Evolutionary conservation across 2,329 filamentous ascomycete species (phyloP).

Genomic region (Fusarium sp.): DNA sequence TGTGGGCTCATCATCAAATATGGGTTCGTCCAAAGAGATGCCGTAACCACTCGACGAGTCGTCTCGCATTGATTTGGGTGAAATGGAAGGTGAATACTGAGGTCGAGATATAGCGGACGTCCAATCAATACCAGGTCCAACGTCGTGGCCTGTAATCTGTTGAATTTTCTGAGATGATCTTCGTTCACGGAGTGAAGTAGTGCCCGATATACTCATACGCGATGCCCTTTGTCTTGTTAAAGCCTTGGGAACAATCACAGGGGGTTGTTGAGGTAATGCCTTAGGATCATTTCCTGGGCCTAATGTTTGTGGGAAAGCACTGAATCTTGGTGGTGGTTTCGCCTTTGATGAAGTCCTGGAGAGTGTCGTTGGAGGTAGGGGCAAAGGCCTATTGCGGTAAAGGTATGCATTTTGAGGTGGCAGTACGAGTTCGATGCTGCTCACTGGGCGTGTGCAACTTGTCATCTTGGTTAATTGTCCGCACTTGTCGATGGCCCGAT

Average conservation of each 20-base stretch:
- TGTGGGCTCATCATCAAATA: slow-evolving; percentile 34
- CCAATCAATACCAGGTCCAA: slow-evolving; percentile 43
- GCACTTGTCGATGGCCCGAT: background rate
- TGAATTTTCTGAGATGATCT: slow-evolving; percentile 52
- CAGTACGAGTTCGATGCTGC: slow-evolving; percentile 28
- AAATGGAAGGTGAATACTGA: slow-evolving; percentile 32
- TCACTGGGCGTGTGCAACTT: slow-evolving; percentile 22
- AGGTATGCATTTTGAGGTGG: slow-evolving; percentile 39
- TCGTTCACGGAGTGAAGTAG: slow-evolving; percentile 31
- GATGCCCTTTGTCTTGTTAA: slow-evolving; percentile 28
- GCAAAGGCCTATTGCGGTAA: slow-evolving; percentile 36
- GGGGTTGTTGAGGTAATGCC: slow-evolving; percentile 26
- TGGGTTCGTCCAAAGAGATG: slow-evolving; percentile 33
- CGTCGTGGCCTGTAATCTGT: slow-evolving; percentile 54
- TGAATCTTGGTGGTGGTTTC: slow-evolving; percentile 25
- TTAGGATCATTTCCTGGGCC: slow-evolving; percentile 35
- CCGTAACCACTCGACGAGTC: slow-evolving; percentile 40
- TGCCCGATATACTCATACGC: slow-evolving; percentile 31
- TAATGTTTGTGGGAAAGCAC: slow-evolving; percentile 24
- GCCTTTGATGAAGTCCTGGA: slow-evolving; percentile 11
- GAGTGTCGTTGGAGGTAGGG: slow-evolving; percentile 28
- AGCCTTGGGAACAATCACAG: slow-evolving; percentile 13
- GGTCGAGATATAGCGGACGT: slow-evolving; percentile 1
- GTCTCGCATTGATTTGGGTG: slow-evolving; percentile 29
- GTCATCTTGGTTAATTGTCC: slow-evolving; percentile 19